Evolutionary conservation across 192 early-diverging fungal genomes (phyloP).

Genomic region (Umbelopsis sp.): DNA sequence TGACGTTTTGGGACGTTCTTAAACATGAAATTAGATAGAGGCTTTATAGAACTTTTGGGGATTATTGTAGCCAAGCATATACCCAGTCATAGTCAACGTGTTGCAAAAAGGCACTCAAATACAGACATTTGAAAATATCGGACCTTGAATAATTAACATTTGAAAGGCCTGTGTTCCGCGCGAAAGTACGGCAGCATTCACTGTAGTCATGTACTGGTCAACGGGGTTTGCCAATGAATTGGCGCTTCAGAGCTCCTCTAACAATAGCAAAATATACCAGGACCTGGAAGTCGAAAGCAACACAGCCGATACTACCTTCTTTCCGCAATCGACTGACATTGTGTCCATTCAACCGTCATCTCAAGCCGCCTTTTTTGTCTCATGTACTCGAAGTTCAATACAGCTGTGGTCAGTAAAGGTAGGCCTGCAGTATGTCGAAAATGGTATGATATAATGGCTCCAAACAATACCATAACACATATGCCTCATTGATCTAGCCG

Average conservation of each 20-base stretch:
- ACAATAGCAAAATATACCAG: constrained; percentile 27
- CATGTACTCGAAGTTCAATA: constrained; percentile 61
- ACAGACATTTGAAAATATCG: neutral
- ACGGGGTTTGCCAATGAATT: constrained; percentile 48
- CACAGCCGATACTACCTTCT: constrained; percentile 20
- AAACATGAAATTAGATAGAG: neutral
- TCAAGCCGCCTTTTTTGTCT: constrained; percentile 60
- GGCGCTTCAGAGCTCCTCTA: constrained; percentile 31
- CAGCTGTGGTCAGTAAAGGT: constrained; percentile 72
- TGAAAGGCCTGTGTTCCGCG: too few relatives aligned
- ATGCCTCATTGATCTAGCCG: constrained; percentile 51
- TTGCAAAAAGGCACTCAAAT: neutral
- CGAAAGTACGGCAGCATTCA: neutral
- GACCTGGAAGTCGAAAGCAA: constrained; percentile 32
- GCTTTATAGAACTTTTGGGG: too few relatives aligned
- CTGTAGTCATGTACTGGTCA: constrained; percentile 48
- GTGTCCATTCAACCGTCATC: constrained; percentile 49
- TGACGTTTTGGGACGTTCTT: constrained; percentile 56
- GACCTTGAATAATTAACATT: too few relatives aligned
- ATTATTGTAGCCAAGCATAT: too few relatives aligned
- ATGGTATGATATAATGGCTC: constrained; percentile 4
- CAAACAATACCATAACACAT: neutral
- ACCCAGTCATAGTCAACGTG: neutral
- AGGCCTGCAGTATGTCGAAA: constrained; percentile 5
- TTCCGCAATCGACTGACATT: constrained; percentile 43